Base-by-base conservation (phyloP, 495 filamentous ascomycete genomes). In the Viridothelium virens region DNA sequence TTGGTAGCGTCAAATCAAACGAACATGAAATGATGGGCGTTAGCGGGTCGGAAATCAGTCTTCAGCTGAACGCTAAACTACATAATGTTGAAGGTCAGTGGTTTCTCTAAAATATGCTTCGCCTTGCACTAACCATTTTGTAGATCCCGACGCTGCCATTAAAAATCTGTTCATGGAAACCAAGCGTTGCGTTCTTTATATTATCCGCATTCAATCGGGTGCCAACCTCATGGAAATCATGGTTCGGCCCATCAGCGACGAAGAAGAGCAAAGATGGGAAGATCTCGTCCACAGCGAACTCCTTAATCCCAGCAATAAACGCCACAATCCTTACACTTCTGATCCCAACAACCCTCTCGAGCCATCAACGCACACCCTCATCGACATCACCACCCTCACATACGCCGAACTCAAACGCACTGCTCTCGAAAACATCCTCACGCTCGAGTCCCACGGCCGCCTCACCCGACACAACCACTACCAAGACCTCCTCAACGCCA, bases 111-210 rank as follows among this genome's bases (percentile, higher is more conserved):
- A 56, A 34, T 38, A n/a, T 34, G 0, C 25, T 69, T 63, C 68
- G 68, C 73, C 46, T 74, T 63, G 37, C 10, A 10, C 4, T 59
- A 59, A 59, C n/a, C 31, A 33, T 36, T 33, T 36, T 5, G 11
- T 18, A 59, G 94, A 97, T 73, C 93, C 95, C 10, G 92, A 97
- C 70, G 91, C 89, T 3, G 89, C 94, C 59, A 79, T 94, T 53
- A 96, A 96, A 74, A 84, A 92, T 2, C 79, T 99, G 10, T 95
- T 97, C 73, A 96, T 96, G 86, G 94, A 97, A 77, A 97, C 95
- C 2, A 99, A 99, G 75, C 85, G 94, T 66, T 96, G 94, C 75
- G 88, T 99, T 65, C 82, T 99, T 65, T 99, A 97, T 76, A 96
- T 99, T 74, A 97, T 99, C 71, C 87, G 94, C 56, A 89, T 99